These are phyloP conservation scores for Closterium sp. DNA, from an alignment of 139 green algal species.

Conservation along the genomic window DNA sequence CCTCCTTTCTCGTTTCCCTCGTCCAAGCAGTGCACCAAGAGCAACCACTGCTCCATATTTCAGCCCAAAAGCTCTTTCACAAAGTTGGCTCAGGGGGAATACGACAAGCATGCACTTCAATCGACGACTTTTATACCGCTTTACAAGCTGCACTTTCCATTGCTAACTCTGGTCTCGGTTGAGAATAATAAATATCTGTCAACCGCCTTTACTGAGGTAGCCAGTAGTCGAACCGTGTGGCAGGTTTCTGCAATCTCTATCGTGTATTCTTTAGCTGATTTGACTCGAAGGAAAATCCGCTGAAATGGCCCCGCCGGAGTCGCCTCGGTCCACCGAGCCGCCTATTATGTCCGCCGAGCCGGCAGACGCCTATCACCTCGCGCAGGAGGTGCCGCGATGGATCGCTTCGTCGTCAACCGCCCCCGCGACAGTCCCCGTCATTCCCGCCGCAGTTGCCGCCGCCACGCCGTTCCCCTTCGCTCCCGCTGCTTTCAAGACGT, in stretches of 20 bases:
- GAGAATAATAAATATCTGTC: no score
- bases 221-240: neutral
- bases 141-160: no score
- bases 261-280: neutral
- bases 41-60: no score
- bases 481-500: neutral
- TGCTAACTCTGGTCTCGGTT: no score
- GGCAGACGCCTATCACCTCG: neutral
- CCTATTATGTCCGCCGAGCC: no score
- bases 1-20: no score
- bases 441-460: neutral
- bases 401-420: neutral
- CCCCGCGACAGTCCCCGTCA: neutral
- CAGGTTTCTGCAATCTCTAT: neutral
- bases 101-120: no score
- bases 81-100: no score
- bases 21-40: no score
- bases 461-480: neutral
- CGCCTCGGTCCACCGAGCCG: neutral
- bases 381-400: neutral
- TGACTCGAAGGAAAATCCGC: neutral
- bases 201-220: no score
- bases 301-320: neutral
- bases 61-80: no score
- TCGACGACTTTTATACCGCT: no score